phyloP scores from a whole-genome alignment of 2,329 filamentous ascomycete genomes.

The Exophiala oligosperma region DNA sequence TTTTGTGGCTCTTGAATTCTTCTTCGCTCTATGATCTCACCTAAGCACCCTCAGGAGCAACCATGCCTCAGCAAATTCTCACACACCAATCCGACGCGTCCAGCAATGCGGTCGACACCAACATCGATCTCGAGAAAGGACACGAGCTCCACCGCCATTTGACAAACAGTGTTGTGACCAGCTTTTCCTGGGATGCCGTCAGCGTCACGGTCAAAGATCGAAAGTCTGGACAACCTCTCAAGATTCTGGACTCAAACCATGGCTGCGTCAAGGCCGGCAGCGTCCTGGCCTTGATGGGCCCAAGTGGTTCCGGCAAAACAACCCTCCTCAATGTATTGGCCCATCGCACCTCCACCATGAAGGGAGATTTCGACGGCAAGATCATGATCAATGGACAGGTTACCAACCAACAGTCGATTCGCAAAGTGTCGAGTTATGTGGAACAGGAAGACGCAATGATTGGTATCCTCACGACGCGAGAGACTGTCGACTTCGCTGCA shows the following conservation, averaged over 20 bases:
- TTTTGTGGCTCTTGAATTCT: too few species aligned
- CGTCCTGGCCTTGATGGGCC: constrained; percentile 78
- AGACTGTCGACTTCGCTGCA: constrained; percentile 77
- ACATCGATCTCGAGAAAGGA: constrained; percentile 17
- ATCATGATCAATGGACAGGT: constrained; percentile 64
- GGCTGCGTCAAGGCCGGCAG: constrained; percentile 65
- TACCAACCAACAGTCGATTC: constrained; percentile 57
- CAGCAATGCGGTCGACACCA: neutral
- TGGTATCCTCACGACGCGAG: constrained; percentile 74
- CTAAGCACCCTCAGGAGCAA: neutral
- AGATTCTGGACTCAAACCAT: constrained; percentile 63
- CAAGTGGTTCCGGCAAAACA: constrained; percentile 73
- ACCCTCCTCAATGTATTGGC: constrained; percentile 81
- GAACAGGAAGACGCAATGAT: constrained; percentile 87
- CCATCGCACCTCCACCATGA: constrained; percentile 55
- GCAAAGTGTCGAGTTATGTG: constrained; percentile 71
- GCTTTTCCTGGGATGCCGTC: constrained; percentile 66
- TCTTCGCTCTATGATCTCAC: too few species aligned
- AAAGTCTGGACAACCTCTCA: constrained; percentile 61
- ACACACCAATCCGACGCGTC: neutral
- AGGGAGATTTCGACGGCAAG: constrained; percentile 54
- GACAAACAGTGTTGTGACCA: constrained; percentile 63
- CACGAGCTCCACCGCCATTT: constrained; percentile 48
- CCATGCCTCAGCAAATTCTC: neutral
- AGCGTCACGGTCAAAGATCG: constrained; percentile 73